Evolutionary conservation across 78 protist species (phyloP), one percentile per base, ranked within the genome.

Genomic region (Dictyostelium firmibasis): DNA sequence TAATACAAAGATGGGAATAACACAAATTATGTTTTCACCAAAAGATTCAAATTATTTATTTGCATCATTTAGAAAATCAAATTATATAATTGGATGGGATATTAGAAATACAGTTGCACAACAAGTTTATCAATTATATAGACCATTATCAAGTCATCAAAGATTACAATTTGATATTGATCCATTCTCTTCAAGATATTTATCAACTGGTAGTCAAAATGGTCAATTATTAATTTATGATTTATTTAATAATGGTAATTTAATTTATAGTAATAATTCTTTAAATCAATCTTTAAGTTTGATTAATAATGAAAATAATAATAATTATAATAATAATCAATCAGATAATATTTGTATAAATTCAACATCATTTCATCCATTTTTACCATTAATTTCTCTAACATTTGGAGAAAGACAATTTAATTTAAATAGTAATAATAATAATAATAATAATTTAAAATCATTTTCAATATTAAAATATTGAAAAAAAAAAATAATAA

Each of bases 11-110:
- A 41, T 43, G 33, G 93, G 93, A 20, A 78, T 88, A 2, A 88
- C 93, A 2, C 93, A 88, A 23, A 38, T 75, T 27, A 23, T 50
- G 57, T 78, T 88, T 64, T 62, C 81, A 31, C 75, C 85, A 38
- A 41, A n/a, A 43, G 86, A 78, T 88, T 84, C 85, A n/a, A 47
- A 53, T 31, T 50, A 78, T 76, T 36, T 88, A 31, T 88, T 78
- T 79, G 93, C 93, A 35, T 38, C 78, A 5, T 88, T 62, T 64
- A 53, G 93, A n/a, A 88, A 88, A 64, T 88, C 92, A 85, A 69
- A 88, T 44, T 57, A 57, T 33, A 88, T 88, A 31, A 18, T 88
- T 31, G 93, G 93, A 4, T 88, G 93, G 93, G 93, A 88, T 67
- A 38, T 88, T 31, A 53, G 93, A 60, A 76, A 76, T 20, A 78